Base-by-base conservation (phyloP, 2,329 filamentous ascomycete genomes). In the Colletotrichum musicola region DNA sequence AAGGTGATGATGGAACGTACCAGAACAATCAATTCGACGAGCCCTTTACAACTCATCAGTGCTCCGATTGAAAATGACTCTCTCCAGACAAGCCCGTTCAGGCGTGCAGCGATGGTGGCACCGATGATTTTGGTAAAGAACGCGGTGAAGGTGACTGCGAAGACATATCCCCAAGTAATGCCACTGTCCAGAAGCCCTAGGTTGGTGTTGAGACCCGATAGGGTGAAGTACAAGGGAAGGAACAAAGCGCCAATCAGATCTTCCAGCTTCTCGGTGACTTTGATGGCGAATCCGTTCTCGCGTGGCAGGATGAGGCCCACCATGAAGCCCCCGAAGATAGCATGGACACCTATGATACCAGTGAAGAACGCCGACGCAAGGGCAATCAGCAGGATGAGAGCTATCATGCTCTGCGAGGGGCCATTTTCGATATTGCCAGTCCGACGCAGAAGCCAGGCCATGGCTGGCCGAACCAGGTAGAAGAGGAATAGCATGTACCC, bases 311-410 rank as follows among this genome's bases (percentile, higher is more conserved):
- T 95, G 25, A 98, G 79, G 2, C 95, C 95, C 50, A 95, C 89
- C 67, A 98, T 85, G 77, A 98, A 98, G 4, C 92, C 94, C 42
- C 95, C 95, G 75, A 98, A 98, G 77, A 98, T 98, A 64, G 95
- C 89, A 77, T 98, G 95, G 1, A 98, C 90, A 53, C 95, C 95
- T 75, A 98, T 97, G 69, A 96, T 92, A 62, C 91, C 84, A 0
- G 94, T 97, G 76, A 97, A 97, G 84, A 95, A 97, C 5, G 94
- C 87, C 0, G 93, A 96, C 0, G 87, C 85, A n/a, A 98, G 84
- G 0, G 92, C 91, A 58, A 98, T 85, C 30, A 98, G 82, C 4
- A 98, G 81, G 0, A 95, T 98, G 38, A 98, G 80, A 13, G 91
- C 90, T 44, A 98, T 92, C 73, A 97, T 91, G 4, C 89, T 87